Base-by-base conservation (phyloP, 176 grass and related monocot species). In the Eleusine coracana region DNA sequence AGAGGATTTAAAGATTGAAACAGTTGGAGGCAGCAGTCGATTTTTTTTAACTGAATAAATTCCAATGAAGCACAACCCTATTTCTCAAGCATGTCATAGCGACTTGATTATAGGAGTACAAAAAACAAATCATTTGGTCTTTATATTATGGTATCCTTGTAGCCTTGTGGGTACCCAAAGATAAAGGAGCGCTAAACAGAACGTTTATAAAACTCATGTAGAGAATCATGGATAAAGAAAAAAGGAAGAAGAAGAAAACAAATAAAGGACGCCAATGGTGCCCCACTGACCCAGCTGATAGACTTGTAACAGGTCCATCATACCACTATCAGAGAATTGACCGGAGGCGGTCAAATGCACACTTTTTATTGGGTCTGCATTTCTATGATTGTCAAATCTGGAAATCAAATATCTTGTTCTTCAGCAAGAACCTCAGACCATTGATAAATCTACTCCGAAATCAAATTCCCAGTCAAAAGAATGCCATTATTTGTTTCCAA, bases 281-380 rank as follows among this genome's bases (percentile, higher is more conserved):
- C 39, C 13, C 49, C 20, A 38, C 37, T 74, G 74, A 2, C 75
- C 65, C 52, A 44, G 20, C 18, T 25, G 81, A 48, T 60, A 74
- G 80, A 84, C 75, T 50, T 40, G 81, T 12, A 58, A 54, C 48
- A 73, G 74, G 55, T 73, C 55, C 45, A 79, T 64, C 37, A 45
- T 20, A 46, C 68, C 69, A 83, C 58, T 34, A 29, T 9, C 15
- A 15, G 59, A 79, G 21, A 79, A 78, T 68, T 80, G 68, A 88
- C 80, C 80, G 39, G 48, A 66, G 21, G 10, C 49, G 5, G 86
- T 54, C 80, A 65, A 41, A 66, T 44, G 44, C 67, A 70, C 21
- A 34, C 3, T 10, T 27, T 28, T 55, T 51, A 70, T 79, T 29
- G 20, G 59, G 55, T 44, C 67, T 58, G 55, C 31, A 34, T 34